A percentile compares a stretch with the other conserved stretches of the same genome.
Conservation (phyloP, 2,329 filamentous ascomycete genomes). For the Epichloe amarillans region DNA sequence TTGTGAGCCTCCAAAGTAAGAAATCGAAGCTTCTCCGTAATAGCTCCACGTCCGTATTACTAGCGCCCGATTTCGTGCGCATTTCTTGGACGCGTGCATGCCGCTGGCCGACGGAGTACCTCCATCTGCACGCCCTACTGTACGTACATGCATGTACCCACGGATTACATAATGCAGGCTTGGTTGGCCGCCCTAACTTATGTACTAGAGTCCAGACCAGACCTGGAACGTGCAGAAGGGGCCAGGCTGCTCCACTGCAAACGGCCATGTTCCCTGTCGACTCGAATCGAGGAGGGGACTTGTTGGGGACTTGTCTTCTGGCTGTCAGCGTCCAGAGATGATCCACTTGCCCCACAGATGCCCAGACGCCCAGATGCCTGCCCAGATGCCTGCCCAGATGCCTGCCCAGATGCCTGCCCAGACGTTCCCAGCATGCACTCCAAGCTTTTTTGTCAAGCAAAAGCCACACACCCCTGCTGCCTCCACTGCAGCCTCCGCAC, state of each 20-base stretch:
- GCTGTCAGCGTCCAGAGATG: not conserved
- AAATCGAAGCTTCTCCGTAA: too few relatives aligned
- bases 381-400: too few relatives aligned
- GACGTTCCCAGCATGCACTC: not conserved
- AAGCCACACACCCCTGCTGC: not conserved
- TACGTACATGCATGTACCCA: too few relatives aligned
- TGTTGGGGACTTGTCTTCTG: too few relatives aligned
- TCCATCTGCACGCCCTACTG: too few relatives aligned
- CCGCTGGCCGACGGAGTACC: not conserved
- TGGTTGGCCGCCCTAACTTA: too few relatives aligned
- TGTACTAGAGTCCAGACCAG: not conserved
- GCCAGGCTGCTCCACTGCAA: conserved; percentile 1
- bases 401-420: not conserved
- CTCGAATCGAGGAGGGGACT: not conserved
- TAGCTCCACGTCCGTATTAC: too few relatives aligned
- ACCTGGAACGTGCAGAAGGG: not conserved
- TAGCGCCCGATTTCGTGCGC: not conserved
- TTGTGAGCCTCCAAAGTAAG: too few relatives aligned
- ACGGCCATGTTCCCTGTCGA: not conserved
- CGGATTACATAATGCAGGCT: not conserved
- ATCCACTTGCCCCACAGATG: not conserved
- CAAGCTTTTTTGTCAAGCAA: not conserved
- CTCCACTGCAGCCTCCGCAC: conserved; percentile 7
- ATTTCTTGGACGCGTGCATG: not conserved
- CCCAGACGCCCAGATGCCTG: not conserved